Evolutionary conservation across 805 yeast genomes (phyloP).

Genomic region (Cyberlindnera mrakii): DNA sequence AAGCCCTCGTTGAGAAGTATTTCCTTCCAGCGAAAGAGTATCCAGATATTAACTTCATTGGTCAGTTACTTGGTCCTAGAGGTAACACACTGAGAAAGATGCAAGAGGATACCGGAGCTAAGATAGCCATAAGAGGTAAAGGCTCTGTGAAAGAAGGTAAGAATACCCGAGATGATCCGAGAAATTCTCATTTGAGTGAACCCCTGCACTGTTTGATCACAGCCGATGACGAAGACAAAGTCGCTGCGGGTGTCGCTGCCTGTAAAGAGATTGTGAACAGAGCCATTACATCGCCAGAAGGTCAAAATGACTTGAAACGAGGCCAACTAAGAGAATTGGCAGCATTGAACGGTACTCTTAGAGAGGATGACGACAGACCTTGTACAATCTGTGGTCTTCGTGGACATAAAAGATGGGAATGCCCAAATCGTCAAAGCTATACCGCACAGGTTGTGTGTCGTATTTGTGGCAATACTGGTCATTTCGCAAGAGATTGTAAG

Average conservation of each 20-base stretch:
- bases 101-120: conserved; percentile 83
- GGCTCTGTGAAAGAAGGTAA: conserved; percentile 96
- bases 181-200: conserved; percentile 49
- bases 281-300: conserved; percentile 86
- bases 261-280: conserved; percentile 73
- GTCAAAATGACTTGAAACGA: conserved; percentile 86
- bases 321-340: conserved; percentile 91
- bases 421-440: conserved; percentile 51
- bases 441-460: conserved; percentile 60
- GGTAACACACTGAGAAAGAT: conserved; percentile 81
- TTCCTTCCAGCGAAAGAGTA: conserved; percentile 80
- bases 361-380: conserved; percentile 67
- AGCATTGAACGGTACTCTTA: conserved; percentile 84
- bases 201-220: conserved; percentile 85
- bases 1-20: conserved; percentile 71
- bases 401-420: conserved; percentile 60
- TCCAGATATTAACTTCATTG: conserved; percentile 91
- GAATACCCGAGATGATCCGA: conserved; percentile 38
- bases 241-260: conserved; percentile 66
- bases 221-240: conserved; percentile 73
- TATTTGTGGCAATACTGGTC: conserved; percentile 79
- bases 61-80: conserved; percentile 88
- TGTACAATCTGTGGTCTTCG: conserved; percentile 61
- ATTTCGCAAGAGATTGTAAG: conserved; percentile 81
- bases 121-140: conserved; percentile 85